Conservation (phyloP, 441 rosid genomes). For the Adansonia madagascariensis region DNA sequence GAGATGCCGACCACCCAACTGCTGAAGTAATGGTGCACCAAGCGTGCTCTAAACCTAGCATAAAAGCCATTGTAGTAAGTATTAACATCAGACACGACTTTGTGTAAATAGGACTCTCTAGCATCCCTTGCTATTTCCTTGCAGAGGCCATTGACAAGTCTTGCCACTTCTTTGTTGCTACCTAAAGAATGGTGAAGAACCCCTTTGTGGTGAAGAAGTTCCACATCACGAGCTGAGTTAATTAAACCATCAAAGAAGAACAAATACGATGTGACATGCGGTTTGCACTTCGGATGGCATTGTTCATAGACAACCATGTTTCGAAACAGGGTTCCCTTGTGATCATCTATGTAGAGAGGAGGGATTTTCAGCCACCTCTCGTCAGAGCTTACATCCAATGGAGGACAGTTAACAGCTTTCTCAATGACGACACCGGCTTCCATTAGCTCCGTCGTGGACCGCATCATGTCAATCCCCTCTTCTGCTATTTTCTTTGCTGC, state of each 20-base stretch:
- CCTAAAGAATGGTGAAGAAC: conserved; percentile 22
- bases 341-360: conserved; percentile 24
- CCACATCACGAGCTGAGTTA: conserved; percentile 24
- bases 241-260: conserved; percentile 23
- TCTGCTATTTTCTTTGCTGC: neutral
- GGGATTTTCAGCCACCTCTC: conserved; percentile 18
- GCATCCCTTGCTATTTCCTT: conserved; percentile 21
- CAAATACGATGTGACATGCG: conserved; percentile 14
- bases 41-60: conserved; percentile 16
- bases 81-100: neutral
- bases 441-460: conserved; percentile 22
- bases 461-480: conserved; percentile 13
- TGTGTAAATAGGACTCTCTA: neutral
- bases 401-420: conserved; percentile 8
- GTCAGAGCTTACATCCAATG: conserved; percentile 15
- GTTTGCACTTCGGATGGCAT: conserved; percentile 14
- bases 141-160: conserved; percentile 23
- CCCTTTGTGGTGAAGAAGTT: conserved; percentile 20
- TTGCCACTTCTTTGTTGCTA: conserved; percentile 26
- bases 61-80: neutral
- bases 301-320: conserved; percentile 31
- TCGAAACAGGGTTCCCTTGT: conserved; percentile 20
- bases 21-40: conserved; percentile 27
- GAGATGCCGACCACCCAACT: conserved; percentile 23
- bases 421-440: conserved; percentile 5